A percentile compares a stretch with the other conserved stretches of the same genome.
These are phyloP conservation scores for Metahyphopichia silvanorum DNA, from an alignment of 805 yeast species.

Conservation along the genomic window DNA sequence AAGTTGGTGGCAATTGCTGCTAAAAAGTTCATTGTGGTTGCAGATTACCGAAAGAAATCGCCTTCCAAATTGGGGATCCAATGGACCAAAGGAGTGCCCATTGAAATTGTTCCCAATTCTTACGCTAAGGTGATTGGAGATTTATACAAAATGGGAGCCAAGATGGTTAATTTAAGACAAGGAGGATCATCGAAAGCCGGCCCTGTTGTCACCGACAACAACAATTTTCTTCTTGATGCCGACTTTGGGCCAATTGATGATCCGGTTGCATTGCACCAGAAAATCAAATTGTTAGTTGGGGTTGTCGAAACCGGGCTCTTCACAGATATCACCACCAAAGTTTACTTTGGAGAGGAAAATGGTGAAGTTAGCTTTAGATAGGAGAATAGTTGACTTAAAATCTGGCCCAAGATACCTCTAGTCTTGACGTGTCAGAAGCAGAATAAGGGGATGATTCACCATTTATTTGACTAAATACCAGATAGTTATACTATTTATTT, in stretches of 20 bases:
- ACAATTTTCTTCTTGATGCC: slow-evolving; percentile 89
- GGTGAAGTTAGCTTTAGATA: slow-evolving; percentile 53
- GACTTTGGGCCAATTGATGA: slow-evolving; percentile 75
- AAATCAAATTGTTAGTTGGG: slow-evolving; percentile 77
- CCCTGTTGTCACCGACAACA: slow-evolving; percentile 93
- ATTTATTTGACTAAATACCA: neutral
- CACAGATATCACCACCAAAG: slow-evolving; percentile 66
- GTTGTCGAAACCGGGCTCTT: slow-evolving; percentile 97
- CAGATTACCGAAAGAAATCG: slow-evolving; percentile 86
- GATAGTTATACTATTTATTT: slow-evolving; percentile 1
- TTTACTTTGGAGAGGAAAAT: slow-evolving; percentile 84
- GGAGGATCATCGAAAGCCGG: slow-evolving; percentile 96
- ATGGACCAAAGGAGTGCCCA: slow-evolving; percentile 92
- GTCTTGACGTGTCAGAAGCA: neutral
- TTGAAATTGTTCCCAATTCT: slow-evolving; percentile 90
- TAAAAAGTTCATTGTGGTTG: slow-evolving; percentile 76
- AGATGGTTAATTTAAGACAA: slow-evolving; percentile 62
- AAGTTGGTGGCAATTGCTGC: slow-evolving; percentile 87
- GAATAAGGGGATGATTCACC: neutral
- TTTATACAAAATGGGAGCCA: slow-evolving; percentile 61
- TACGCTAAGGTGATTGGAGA: slow-evolving; percentile 72
- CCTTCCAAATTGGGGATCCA: slow-evolving; percentile 61
- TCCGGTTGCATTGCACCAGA: slow-evolving; percentile 51
- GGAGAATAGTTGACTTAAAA: too few relatives aligned
- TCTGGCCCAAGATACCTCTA: too few relatives aligned